Percentiles rank a stretch among this genome's conserved stretches.
Evolutionary conservation across 2,329 filamentous ascomycete species (phyloP).

Genomic region (Colletotrichum caudatum): DNA sequence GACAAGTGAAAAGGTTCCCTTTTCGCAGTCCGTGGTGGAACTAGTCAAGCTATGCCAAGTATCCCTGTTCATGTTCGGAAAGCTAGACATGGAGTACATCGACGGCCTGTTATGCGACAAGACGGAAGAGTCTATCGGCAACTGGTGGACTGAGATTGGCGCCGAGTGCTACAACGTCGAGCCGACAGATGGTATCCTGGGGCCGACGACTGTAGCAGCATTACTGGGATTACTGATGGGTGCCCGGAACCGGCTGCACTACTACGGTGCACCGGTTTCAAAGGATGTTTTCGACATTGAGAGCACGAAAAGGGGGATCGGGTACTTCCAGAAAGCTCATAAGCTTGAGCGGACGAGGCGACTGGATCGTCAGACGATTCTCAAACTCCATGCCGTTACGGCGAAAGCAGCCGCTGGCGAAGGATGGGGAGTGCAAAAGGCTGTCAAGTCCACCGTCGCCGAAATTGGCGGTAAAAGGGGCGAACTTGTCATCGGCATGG

Average conservation of each 20-base stretch:
- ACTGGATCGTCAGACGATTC: constrained; percentile 85
- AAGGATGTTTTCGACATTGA: constrained; percentile 94
- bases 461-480: constrained; percentile 94
- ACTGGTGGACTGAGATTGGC: constrained; percentile 97
- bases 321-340: constrained; percentile 89
- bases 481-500: constrained; percentile 96
- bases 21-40: constrained; percentile 85
- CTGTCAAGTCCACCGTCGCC: constrained; percentile 94
- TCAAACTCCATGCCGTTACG: constrained; percentile 83
- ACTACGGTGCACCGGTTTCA: constrained; percentile 82
- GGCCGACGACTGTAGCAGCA: constrained; percentile 90
- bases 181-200: constrained; percentile 91
- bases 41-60: constrained; percentile 92
- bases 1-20: constrained; percentile 83
- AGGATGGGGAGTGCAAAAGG: constrained; percentile 91
- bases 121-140: constrained; percentile 87
- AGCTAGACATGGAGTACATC: constrained; percentile 87
- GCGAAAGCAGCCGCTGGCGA: constrained; percentile 91
- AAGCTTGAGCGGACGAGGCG: constrained; percentile 83
- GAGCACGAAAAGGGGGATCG: constrained; percentile 84
- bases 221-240: constrained; percentile 90
- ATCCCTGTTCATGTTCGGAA: constrained; percentile 87
- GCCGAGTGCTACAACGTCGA: constrained; percentile 93
- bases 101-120: constrained; percentile 94
- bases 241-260: constrained; percentile 88